Percentiles rank a stretch among this genome's conserved stretches.
phyloP scores from a whole-genome alignment of 2,329 filamentous ascomycete species.

The Alternaria sp. region DNA sequence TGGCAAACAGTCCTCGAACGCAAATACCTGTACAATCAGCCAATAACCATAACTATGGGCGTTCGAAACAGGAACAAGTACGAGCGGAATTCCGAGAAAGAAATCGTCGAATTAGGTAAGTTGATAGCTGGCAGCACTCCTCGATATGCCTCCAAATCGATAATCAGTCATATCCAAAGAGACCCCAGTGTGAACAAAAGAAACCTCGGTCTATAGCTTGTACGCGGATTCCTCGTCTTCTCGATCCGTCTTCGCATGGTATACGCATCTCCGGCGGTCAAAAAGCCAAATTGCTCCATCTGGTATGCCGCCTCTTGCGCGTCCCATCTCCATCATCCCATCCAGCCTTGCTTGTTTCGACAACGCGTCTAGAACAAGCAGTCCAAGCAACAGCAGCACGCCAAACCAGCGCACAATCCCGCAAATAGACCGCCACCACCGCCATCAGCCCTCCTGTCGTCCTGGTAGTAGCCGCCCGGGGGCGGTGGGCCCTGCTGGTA shows the following conservation, averaged over 20 bases:
- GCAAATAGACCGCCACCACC: slow-evolving; percentile 50
- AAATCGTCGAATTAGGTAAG: not conserved
- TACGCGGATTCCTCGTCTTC: not conserved
- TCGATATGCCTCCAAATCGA: not conserved
- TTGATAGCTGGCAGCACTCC: not conserved
- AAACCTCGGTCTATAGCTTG: slow-evolving; percentile 5
- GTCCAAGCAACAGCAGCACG: slow-evolving; percentile 61
- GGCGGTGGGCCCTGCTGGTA: slow-evolving; percentile 43
- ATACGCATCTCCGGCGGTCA: not conserved
- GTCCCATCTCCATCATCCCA: not conserved
- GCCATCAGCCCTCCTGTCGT: slow-evolving; percentile 37
- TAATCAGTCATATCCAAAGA: not conserved
- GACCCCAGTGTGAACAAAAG: slow-evolving; percentile 3
- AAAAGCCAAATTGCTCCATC: not conserved
- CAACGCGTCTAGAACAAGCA: slow-evolving; percentile 52
- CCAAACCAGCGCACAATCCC: slow-evolving; percentile 53
- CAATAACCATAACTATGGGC: not conserved
- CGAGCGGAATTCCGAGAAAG: not conserved
- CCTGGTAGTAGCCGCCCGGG: slow-evolving; percentile 49
- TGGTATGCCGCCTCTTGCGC: not conserved
- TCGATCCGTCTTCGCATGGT: not conserved
- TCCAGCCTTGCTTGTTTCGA: not conserved
- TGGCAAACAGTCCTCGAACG: slow-evolving; percentile 9
- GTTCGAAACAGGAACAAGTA: slow-evolving; percentile 5
- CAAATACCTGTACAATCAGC: not conserved